Conservation (phyloP, 768 basidiomycete species). For the Saitozyma sp. region DNA sequence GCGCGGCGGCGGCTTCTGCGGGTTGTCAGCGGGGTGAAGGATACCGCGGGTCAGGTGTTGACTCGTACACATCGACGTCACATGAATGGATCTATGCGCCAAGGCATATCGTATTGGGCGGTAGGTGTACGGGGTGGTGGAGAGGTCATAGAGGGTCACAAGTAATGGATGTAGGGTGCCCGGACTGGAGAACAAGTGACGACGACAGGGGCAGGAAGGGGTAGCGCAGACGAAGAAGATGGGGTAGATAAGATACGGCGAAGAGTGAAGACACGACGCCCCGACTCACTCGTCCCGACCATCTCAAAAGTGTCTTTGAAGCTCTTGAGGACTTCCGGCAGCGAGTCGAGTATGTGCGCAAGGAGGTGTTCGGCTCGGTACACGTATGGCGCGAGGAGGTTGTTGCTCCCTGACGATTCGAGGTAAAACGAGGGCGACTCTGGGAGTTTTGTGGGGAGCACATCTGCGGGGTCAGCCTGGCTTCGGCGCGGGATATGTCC, state of each 20-base stretch:
- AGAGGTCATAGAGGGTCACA: no score
- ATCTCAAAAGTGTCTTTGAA: slow-evolving; percentile 47
- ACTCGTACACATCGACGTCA: background rate
- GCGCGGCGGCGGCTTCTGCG: slow-evolving; percentile 41
- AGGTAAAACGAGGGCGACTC: slow-evolving; percentile 47
- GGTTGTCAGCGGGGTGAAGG: background rate
- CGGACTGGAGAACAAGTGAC: no score
- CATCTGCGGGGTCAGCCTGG: slow-evolving; percentile 21
- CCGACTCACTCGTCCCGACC: slow-evolving; percentile 41
- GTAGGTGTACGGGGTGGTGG: no score
- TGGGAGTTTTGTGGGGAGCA: slow-evolving; percentile 35
- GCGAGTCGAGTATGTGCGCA: slow-evolving; percentile 29
- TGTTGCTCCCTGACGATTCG: slow-evolving; percentile 15
- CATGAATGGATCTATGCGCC: no score
- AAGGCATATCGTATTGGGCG: no score
- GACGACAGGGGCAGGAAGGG: no score
- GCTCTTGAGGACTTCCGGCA: slow-evolving; percentile 35
- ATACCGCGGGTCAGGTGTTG: background rate
- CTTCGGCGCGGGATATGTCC: background rate
- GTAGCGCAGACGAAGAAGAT: no score
- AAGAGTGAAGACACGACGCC: no score
- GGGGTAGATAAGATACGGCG: no score
- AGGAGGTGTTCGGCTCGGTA: slow-evolving; percentile 35
- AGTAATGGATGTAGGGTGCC: no score
- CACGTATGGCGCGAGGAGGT: slow-evolving; percentile 45